A percentile compares a stretch with the other conserved stretches of the same genome.
Evolutionary conservation across 352 stramenopile species (phyloP).

Genomic region (Globisporangium spinosum): DNA sequence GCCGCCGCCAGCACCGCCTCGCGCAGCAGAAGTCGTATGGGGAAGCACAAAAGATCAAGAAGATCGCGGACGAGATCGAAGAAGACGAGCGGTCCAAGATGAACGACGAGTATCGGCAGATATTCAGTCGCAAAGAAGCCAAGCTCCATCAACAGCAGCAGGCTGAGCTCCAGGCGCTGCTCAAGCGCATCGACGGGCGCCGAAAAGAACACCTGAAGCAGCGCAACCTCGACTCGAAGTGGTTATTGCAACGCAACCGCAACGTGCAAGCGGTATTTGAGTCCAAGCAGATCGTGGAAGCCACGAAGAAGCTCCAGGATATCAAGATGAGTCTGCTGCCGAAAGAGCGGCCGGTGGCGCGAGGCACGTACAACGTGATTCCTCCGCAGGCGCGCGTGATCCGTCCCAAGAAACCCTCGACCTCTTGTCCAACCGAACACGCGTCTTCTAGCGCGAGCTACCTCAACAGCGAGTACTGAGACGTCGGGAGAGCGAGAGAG

Average conservation of each 20-base stretch:
- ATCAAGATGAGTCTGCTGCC: slow-evolving; percentile 79
- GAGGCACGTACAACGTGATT: slow-evolving; percentile 65
- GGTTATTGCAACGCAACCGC: slow-evolving; percentile 92
- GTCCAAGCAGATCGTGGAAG: slow-evolving; percentile 86
- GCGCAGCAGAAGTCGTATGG: slow-evolving; percentile 92
- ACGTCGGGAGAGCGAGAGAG: background rate
- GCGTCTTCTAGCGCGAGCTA: slow-evolving; percentile 11
- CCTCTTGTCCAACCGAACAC: slow-evolving; percentile 26
- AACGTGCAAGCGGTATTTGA: slow-evolving; percentile 94
- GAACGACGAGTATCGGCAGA: slow-evolving; percentile 69
- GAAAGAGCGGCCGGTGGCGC: slow-evolving; percentile 46
- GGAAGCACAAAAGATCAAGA: slow-evolving; percentile 94
- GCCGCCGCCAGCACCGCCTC: slow-evolving; percentile 90
- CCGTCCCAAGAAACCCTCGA: slow-evolving; percentile 60
- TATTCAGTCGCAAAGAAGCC: slow-evolving; percentile 86
- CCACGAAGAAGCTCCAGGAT: slow-evolving; percentile 73
- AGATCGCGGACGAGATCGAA: slow-evolving; percentile 93
- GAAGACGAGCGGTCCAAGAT: slow-evolving; percentile 89
- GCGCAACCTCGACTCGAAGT: slow-evolving; percentile 90
- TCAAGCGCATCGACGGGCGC: slow-evolving; percentile 92
- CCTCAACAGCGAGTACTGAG: slow-evolving; percentile 14
- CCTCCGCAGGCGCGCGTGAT: slow-evolving; percentile 73
- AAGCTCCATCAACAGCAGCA: slow-evolving; percentile 92
- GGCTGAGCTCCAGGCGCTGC: slow-evolving; percentile 88
- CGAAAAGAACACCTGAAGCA: slow-evolving; percentile 94